These are phyloP conservation scores for Erythrobasidium yunnanense DNA, from an alignment of 768 basidiomycete species.

Conservation along the genomic window DNA sequence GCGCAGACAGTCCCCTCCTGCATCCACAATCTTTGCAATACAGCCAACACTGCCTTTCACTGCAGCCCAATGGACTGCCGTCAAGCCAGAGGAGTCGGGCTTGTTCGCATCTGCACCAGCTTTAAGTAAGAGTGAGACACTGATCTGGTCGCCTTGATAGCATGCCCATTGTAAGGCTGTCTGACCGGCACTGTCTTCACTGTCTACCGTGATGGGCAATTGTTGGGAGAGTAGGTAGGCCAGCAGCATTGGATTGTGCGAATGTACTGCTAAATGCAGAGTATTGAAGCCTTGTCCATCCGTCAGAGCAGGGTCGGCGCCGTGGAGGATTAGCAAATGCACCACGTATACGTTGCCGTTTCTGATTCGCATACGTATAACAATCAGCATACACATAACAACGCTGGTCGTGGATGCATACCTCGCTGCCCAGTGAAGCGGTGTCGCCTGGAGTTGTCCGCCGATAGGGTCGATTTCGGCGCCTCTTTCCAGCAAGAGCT, in stretches of 20 bases:
- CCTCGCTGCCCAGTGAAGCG: conserved; percentile 92
- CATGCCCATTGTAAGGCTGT: conserved; percentile 98
- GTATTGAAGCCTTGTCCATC: conserved; percentile 96
- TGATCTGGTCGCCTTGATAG: conserved; percentile 93
- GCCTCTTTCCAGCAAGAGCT: conserved; percentile 76
- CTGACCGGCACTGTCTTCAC: conserved; percentile 80
- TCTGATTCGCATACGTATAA: conserved; percentile 39
- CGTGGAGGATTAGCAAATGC: conserved; percentile 75
- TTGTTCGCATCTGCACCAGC: conserved; percentile 71
- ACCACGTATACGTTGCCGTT: conserved; percentile 94
- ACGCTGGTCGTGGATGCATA: no score
- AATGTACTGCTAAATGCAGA: conserved; percentile 83
- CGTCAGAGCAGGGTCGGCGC: conserved; percentile 79
- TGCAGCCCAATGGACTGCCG: conserved; percentile 93
- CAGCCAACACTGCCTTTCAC: conserved; percentile 83
- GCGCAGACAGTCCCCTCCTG: conserved; percentile 67
- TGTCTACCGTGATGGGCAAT: conserved; percentile 75
- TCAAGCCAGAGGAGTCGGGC: conserved; percentile 68
- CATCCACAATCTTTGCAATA: conserved; percentile 72
- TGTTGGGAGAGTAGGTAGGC: conserved; percentile 76
- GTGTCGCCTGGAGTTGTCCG: conserved; percentile 85
- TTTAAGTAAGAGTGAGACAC: conserved; percentile 75
- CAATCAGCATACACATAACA: neutral
- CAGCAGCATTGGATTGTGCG: conserved; percentile 84
- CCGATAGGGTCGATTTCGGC: conserved; percentile 90